These are phyloP conservation scores for Silene vulgaris DNA, from an alignment of 179 eudicot species.

Conservation along the genomic window DNA sequence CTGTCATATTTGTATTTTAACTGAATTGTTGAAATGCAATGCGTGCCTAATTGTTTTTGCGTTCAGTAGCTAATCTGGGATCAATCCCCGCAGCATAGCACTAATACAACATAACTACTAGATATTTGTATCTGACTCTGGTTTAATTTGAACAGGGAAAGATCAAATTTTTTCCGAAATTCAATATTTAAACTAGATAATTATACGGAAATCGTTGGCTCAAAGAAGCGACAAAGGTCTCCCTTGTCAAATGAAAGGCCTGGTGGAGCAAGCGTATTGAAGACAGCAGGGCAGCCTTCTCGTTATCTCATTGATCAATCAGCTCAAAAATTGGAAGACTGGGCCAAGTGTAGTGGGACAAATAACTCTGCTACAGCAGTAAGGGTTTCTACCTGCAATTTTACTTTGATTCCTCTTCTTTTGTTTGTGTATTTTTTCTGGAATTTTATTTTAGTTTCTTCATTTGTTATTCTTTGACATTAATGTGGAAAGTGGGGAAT, in stretches of 20 bases:
- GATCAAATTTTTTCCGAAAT: constrained; percentile 55
- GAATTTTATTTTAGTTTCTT: background rate
- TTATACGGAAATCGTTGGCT: constrained; percentile 40
- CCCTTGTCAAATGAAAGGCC: constrained; percentile 44
- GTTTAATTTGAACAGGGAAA: constrained; percentile 41
- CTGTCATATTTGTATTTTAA: background rate
- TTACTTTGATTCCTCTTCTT: background rate
- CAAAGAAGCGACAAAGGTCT: constrained; percentile 57
- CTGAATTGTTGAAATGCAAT: background rate
- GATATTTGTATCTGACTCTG: constrained; percentile 2
- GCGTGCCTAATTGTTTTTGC: background rate
- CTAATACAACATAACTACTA: background rate
- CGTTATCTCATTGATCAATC: constrained; percentile 47
- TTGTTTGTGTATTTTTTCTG: background rate
- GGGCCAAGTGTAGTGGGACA: constrained; percentile 45
- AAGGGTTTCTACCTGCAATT: constrained; percentile 45
- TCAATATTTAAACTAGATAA: constrained; percentile 54
- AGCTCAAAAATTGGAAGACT: constrained; percentile 53
- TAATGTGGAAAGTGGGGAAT: background rate
- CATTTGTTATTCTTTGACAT: background rate
- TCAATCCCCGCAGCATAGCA: background rate
- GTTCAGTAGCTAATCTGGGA: constrained; percentile 1
- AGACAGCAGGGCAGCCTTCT: constrained; percentile 51
- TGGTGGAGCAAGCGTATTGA: constrained; percentile 48
- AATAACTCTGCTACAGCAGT: constrained; percentile 62